Conservation (phyloP, 2,329 filamentous ascomycete genomes). For the Neonectria coccinea region DNA sequence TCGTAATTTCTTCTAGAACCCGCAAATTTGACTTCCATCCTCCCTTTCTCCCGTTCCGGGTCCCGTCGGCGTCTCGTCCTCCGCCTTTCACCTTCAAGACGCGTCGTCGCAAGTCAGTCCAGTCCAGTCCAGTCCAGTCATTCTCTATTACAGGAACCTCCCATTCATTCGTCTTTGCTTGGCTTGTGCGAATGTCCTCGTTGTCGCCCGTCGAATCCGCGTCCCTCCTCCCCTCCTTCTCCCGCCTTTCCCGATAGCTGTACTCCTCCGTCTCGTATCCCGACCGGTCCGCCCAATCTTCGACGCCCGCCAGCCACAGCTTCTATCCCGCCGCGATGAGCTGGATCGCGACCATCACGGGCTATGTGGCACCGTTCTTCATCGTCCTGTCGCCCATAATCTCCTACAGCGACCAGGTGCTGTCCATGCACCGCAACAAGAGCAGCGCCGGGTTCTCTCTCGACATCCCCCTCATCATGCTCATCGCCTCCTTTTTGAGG, state of each 20-base stretch:
- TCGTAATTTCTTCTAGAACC: constrained; percentile 26
- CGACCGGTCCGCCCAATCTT: constrained; percentile 20
- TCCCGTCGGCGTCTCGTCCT: constrained; percentile 9
- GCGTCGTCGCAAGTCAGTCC: background rate
- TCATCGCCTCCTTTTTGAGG: constrained; percentile 75
- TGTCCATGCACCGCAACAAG: constrained; percentile 72
- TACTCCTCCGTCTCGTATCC: constrained; percentile 3
- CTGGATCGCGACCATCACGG: constrained; percentile 53
- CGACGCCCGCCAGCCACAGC: constrained; percentile 62
- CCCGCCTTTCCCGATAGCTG: constrained; percentile 11
- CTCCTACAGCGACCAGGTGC: constrained; percentile 74
- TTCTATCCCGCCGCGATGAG: constrained; percentile 63
- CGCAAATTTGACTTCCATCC: constrained; percentile 27
- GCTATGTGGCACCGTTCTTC: constrained; percentile 71
- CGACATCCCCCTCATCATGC: constrained; percentile 79
- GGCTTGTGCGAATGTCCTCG: constrained; percentile 10
- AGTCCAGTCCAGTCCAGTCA: background rate
- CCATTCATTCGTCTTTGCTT: background rate
- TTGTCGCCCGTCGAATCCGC: constrained; percentile 1
- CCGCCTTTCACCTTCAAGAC: constrained; percentile 1
- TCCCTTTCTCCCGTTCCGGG: constrained; percentile 17
- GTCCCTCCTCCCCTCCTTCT: background rate
- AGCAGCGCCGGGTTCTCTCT: constrained; percentile 77
- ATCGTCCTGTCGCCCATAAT: constrained; percentile 72
- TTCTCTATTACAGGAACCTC: background rate